Percentiles rank a stretch among this genome's conserved stretches.
phyloP scores from a whole-genome alignment of 2,329 filamentous ascomycete genomes.

The Pseudocercospora crystallina region DNA sequence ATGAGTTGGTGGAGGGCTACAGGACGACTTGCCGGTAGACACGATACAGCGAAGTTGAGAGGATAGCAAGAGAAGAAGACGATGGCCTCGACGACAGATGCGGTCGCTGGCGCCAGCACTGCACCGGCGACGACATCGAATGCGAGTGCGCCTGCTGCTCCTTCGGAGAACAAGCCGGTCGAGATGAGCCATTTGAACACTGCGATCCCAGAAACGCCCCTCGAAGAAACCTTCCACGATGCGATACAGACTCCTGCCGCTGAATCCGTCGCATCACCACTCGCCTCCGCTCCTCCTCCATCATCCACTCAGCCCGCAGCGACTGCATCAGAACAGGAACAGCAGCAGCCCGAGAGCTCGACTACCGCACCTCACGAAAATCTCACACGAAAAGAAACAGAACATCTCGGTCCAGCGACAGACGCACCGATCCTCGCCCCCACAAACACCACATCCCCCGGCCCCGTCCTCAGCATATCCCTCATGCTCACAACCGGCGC shows the following conservation, averaged over 20 bases:
- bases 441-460: constrained; percentile 36
- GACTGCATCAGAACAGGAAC: background rate
- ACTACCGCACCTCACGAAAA: constrained; percentile 9
- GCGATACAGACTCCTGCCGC: constrained; percentile 6
- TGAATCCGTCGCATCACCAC: background rate
- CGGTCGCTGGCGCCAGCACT: constrained; percentile 15
- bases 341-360: background rate
- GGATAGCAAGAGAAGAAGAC: background rate
- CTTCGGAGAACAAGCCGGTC: constrained; percentile 8
- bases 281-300: background rate
- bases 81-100: constrained; percentile 17
- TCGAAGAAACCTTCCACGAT: constrained; percentile 4
- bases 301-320: constrained; percentile 4
- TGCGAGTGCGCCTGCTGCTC: background rate
- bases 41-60: background rate
- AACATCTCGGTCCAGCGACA: constrained; percentile 50
- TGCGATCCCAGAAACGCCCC: constrained; percentile 6
- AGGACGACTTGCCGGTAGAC: too few species aligned
- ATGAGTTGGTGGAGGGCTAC: too few species aligned
- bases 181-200: constrained; percentile 11
- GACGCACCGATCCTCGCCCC: constrained; percentile 40
- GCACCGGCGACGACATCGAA: constrained; percentile 9
- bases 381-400: constrained; percentile 42
- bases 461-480: constrained; percentile 66
- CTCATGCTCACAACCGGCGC: constrained; percentile 74